Evolutionary conservation across 306 rosid species (phyloP), one percentile per base, ranked within the genome.

Genomic region (Alnus rubra): DNA sequence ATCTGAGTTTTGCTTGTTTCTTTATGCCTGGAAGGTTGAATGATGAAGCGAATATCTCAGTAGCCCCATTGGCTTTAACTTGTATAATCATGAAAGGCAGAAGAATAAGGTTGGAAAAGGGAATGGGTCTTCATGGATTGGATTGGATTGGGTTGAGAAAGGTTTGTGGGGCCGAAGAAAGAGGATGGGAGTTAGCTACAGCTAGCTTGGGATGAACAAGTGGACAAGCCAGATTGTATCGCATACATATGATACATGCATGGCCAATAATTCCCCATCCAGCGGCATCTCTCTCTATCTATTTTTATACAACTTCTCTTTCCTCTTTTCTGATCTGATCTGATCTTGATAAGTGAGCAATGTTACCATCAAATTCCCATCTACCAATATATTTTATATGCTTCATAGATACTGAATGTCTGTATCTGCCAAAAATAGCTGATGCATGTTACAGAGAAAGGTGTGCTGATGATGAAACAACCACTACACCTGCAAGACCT

Each of bases 21-120:
- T 93, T 55, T 91, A 90, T 86, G 98, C 98, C 84, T 93, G 98
- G 98, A 91, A 90, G 73, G 89, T 83, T 65, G 98, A 91, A 71
- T 91, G 84, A 88, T 45, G 71, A 60, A 60, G 44, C n/a, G 2
- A 42, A 30, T 58, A 76, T 70, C 68, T 51, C 5, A 69, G 63
- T n/a, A 2, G 49, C 7, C 30, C 28, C 71, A 13, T 67, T 58
- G 53, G 28, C 28, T 23, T 23, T 23, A 23, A 23, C 28, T 65
- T 1, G 42, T 18, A 80, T 69, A 85, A 56, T 60, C 80, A 78
- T 51, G 80, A 74, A 45, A 58, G 79, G 73, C 64, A 56, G 85
- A 78, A 81, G 73, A 85, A 81, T 81, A 80, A 84, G 85, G 86
- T 84, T 79, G 81, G 74, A 73, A 82, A 86, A 75, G 54, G 79